Evolutionary conservation across 2,329 filamentous ascomycete species (phyloP), one percentile per base, ranked within the genome.

Genomic region (Pseudopithomyces chartarum): DNA sequence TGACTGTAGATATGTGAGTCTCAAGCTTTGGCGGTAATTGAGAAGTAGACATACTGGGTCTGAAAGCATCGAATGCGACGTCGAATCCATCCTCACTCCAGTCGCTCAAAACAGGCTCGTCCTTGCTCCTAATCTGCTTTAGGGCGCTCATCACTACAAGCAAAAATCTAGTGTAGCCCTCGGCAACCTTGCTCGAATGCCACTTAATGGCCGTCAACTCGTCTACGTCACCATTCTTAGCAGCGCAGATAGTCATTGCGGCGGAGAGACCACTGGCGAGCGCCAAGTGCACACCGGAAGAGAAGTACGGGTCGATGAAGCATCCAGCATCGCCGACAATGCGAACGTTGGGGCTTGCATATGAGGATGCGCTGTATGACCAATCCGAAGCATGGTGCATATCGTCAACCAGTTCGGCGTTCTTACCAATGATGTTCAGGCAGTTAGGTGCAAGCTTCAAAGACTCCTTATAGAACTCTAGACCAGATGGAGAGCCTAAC

Each of bases 301-400:
- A 80, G 66, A 82, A 83, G 55, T 74, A 78, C 0, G 80, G 80
- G 55, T 82, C 80, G 54, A 82, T 80, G 59, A 83, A 83, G 57
- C 75, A 78, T 0, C 78, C 81, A 0, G 80, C 81, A 55, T 83
- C 80, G 1, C 80, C 80, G 6, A 66, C 73, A 10, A 82, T 72
- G 13, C 80, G 79, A 2, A 71, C 61, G 50, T 76, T 58, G 1
- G 76, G 74, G 17, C 66, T 53, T 1, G 78, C 74, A 58, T 83
- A 83, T 0, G 65, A 55, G 0, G 75, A 73, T 3, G 81, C 53
- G 36, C 54, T 46, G 36, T 59, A 59, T 13, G 56, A 59, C 38
- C 42, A 59, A 46, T 59, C 56, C 10, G 56, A 52, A 10, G 56
- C 56, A 8, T 26, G 23, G 33, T 53, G 52, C 15, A 53, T 49